Evolutionary conservation across 1,284 basidiomycete species (phyloP), one percentile per base, ranked within the genome.

Genomic region (Tilletia caries): DNA sequence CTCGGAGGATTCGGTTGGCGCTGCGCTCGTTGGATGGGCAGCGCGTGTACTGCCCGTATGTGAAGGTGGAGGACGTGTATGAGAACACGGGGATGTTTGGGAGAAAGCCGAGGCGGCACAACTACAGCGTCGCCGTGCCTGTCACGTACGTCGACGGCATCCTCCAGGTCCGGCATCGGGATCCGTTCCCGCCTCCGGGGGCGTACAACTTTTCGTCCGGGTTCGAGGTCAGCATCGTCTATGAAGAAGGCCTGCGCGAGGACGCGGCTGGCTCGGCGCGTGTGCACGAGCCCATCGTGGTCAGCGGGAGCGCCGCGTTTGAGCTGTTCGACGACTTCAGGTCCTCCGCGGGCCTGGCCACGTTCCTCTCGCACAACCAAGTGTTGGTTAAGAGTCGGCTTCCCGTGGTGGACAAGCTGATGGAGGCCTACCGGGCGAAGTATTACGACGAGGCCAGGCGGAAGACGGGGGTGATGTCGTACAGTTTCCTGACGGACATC

Each of bases 271-370:
- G 83, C 3, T 52, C 72, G 25, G 70, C 66, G 1, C 70, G 68
- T 5, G 66, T 73, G 2, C 70, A 69, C 1, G 87, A 87, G 73
- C 79, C 84, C 23, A 83, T 91, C 50, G 79, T 82, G 25, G 83
- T 89, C 1, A 69, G 70, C 43, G 84, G 86, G 27, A 88, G 87
- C n/a, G 85, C 86, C 15, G 83, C 86, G 12, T 88, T 92, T 69
- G 91, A 91, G 0, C 84, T 92, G 33, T 87, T 86, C 72, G 88
- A 90, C 73, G 88, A 90, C 74, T 90, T 88, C 73, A 87, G 89
- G 67, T 83, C 92, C 64, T 90, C 89, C 0, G 82, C 86, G 0
- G 82, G 86, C 0, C 86, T 92, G 2, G 89, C 90, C 4, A 87
- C 86, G 5, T 91, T 93, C 79, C 83, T 92, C 12, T 79, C 87